Base-by-base conservation (phyloP, 345 rosid species). In the Crucihimalaya himalaica region DNA sequence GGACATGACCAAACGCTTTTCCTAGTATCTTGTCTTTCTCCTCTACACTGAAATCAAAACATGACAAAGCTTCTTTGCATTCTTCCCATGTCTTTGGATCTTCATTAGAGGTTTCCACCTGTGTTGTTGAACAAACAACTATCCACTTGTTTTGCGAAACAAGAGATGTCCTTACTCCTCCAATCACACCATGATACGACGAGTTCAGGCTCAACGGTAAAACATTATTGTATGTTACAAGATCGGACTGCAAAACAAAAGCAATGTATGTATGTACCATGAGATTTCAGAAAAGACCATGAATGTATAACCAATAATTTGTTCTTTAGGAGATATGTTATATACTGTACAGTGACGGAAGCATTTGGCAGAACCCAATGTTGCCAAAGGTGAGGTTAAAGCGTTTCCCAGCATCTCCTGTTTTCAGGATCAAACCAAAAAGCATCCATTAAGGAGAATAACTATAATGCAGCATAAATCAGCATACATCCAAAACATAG, bases 11-110 rank as follows among this genome's bases (percentile, higher is more conserved):
- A 65, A 88, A 94, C 27, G 98, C 93, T 81, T 91, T 94, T 27
- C 86, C 90, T 2, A 91, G 96, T 32, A 94, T 88, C 88, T 91
- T 91, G 81, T 88, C 97, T 78, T 84, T 80, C 79, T 91, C 98
- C 56, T 87, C 88, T 1, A 28, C 31, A 20, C 82, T 83, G 79
- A 94, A 88, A 61, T 73, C 69, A 40, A 91, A 89, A 47, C 79
- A 82, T 15, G 89, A 84, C 25, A 94, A 57, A 10, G 90, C 83
- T 79, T 85, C 85, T 78, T 86, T 83, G 78, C 96, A 84, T 75
- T 89, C 84, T 88, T 91, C 90, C 98, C 97, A 89, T 63, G 86
- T 72, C 74, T 80, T 80, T 61, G 70, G 80, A 55, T 88, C 93
- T 73, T 82, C 87, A 43, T 82, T 79, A 54, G 48, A 23, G 39